phyloP scores from a whole-genome alignment of 495 filamentous ascomycete genomes.

The Neurospora sp. region DNA sequence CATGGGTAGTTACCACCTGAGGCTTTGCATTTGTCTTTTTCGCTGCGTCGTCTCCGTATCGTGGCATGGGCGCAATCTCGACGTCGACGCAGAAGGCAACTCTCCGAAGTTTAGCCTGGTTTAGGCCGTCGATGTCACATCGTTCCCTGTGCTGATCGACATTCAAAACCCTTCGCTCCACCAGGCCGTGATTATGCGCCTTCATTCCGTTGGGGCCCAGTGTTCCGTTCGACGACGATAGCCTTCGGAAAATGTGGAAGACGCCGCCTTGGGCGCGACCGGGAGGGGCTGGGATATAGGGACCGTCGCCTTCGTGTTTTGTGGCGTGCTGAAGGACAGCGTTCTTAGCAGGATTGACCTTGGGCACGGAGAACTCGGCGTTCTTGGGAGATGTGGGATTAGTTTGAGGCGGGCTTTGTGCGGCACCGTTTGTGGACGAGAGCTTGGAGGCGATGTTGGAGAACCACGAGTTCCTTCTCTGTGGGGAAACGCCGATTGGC shows the following conservation, averaged over 20 bases:
- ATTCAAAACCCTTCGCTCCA: conserved; percentile 75
- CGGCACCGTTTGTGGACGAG: conserved; percentile 48
- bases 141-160: conserved; percentile 70
- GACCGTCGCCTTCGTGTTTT: conserved; percentile 41
- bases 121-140: conserved; percentile 67
- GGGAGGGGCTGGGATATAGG: conserved; percentile 59
- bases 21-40: conserved; percentile 32
- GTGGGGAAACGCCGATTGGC: conserved; percentile 24
- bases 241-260: conserved; percentile 67
- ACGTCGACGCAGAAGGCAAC: conserved; percentile 97
- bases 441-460: conserved; percentile 89
- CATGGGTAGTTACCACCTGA: conserved; percentile 45
- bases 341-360: conserved; percentile 39
- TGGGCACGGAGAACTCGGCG: conserved; percentile 48
- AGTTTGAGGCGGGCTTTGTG: conserved; percentile 33
- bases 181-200: conserved; percentile 46
- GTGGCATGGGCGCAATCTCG: conserved; percentile 67
- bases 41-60: conserved; percentile 35
- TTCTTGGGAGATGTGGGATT: conserved; percentile 36
- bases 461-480: conserved; percentile 77
- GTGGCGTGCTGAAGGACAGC: conserved; percentile 42
- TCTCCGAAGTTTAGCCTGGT: conserved; percentile 68
- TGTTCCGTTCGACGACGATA: conserved; percentile 59
- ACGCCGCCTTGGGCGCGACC: conserved; percentile 60
- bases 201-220: conserved; percentile 23